Conservation (phyloP, 352 stramenopile species). For the Globisporangium lucens region DNA sequence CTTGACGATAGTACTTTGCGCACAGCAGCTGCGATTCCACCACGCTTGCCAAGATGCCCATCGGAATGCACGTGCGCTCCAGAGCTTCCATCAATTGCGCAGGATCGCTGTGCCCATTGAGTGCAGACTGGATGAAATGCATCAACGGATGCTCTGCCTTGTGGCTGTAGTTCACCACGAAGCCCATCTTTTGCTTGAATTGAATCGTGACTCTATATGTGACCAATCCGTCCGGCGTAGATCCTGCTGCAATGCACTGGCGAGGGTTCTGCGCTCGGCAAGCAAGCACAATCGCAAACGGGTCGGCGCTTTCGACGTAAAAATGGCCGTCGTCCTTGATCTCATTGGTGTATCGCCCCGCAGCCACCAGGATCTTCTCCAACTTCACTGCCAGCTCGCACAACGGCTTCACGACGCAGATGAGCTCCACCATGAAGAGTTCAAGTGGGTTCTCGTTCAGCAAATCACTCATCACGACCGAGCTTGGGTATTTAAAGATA, state of each 20-base stretch:
- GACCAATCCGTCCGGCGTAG: constrained; percentile 67
- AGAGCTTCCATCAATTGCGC: constrained; percentile 79
- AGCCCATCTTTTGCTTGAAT: constrained; percentile 87
- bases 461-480: constrained; percentile 59
- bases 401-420: constrained; percentile 84
- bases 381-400: constrained; percentile 82
- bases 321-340: constrained; percentile 72
- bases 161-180: constrained; percentile 87
- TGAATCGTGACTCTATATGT: constrained; percentile 82
- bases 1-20: constrained; percentile 81
- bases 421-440: constrained; percentile 85
- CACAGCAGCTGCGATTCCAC: constrained; percentile 84
- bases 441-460: constrained; percentile 82
- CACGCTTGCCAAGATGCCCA: constrained; percentile 78
- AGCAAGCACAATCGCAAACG: constrained; percentile 80
- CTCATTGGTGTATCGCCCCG: constrained; percentile 74
- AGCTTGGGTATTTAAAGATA: constrained; percentile 81
- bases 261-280: constrained; percentile 71
- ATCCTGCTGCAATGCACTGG: constrained; percentile 62
- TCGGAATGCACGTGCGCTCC: constrained; percentile 79
- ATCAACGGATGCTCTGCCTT: constrained; percentile 82
- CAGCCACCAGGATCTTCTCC: constrained; percentile 61
- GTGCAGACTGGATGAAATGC: constrained; percentile 82
- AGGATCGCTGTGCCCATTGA: constrained; percentile 79
- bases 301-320: constrained; percentile 80